Conservation (phyloP, 2,329 filamentous ascomycete species). For the Chalaropsis thielavioides region DNA sequence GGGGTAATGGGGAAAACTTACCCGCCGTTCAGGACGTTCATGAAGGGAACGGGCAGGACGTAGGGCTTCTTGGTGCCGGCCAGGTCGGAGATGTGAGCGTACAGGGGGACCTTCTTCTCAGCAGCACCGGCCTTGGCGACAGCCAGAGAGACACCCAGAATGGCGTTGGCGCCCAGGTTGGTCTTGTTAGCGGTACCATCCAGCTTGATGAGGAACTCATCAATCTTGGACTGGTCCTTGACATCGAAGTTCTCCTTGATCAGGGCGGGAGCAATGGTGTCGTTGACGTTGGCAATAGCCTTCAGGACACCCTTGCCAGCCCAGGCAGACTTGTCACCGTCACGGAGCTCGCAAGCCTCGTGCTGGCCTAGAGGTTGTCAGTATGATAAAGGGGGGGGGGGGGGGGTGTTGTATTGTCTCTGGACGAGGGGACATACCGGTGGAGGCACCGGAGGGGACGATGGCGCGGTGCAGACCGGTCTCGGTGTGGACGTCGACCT, state of each 20-base stretch:
- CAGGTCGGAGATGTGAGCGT: slow-evolving; percentile 75
- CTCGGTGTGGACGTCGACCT: slow-evolving; percentile 87
- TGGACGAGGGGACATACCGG: slow-evolving; percentile 42
- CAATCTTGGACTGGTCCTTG: slow-evolving; percentile 72
- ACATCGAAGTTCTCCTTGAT: slow-evolving; percentile 74
- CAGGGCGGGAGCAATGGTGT: slow-evolving; percentile 61
- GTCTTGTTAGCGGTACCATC: slow-evolving; percentile 78
- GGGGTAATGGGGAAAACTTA: slow-evolving; percentile 23
- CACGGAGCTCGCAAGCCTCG: slow-evolving; percentile 81
- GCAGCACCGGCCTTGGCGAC: slow-evolving; percentile 80
- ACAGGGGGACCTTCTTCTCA: slow-evolving; percentile 75
- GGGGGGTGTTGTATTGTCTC: slow-evolving; percentile 18
- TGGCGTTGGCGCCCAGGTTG: slow-evolving; percentile 77
- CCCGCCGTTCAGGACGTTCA: slow-evolving; percentile 80
- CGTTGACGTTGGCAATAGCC: slow-evolving; percentile 77
- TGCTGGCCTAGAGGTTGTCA: slow-evolving; percentile 51
- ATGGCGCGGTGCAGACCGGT: slow-evolving; percentile 88
- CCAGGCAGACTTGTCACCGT: slow-evolving; percentile 79
- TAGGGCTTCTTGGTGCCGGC: slow-evolving; percentile 85
- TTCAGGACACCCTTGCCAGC: slow-evolving; percentile 75
- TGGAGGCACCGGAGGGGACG: slow-evolving; percentile 84
- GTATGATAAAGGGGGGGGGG: too few species aligned
- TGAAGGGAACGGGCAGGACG: slow-evolving; percentile 79
- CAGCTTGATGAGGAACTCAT: slow-evolving; percentile 72
- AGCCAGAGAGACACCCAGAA: slow-evolving; percentile 71